Conservation (phyloP, 2,329 filamentous ascomycete genomes). For the Pseudofabraea citricarpa region DNA sequence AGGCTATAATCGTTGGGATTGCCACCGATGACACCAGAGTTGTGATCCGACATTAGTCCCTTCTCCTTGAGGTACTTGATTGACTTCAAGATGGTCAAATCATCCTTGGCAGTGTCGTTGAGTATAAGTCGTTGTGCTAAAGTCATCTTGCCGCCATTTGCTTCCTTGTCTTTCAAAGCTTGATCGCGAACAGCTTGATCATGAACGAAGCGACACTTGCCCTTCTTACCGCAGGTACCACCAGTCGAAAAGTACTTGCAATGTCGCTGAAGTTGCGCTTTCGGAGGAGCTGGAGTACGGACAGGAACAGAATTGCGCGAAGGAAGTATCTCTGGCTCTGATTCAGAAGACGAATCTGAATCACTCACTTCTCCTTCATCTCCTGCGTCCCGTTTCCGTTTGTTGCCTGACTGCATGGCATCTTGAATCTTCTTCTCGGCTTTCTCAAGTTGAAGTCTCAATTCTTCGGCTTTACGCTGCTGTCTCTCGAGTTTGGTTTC, state of each 20-base stretch:
- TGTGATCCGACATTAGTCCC: constrained; percentile 27
- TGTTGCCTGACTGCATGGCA: constrained; percentile 46
- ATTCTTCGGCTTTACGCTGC: constrained; percentile 52
- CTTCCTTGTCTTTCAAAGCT: constrained; percentile 58
- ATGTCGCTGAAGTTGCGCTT: constrained; percentile 58
- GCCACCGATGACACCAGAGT: constrained; percentile 1
- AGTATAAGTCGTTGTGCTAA: constrained; percentile 60
- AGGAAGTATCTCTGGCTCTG: constrained; percentile 53
- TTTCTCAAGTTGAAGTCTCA: constrained; percentile 60
- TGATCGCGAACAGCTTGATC: constrained; percentile 59
- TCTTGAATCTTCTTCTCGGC: constrained; percentile 48
- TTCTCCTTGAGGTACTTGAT: constrained; percentile 58
- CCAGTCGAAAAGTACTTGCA: constrained; percentile 70
- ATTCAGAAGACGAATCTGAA: constrained; percentile 44
- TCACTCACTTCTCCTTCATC: constrained; percentile 52
- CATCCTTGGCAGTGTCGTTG: constrained; percentile 65
- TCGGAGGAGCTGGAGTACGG: constrained; percentile 39
- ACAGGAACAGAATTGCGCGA: constrained; percentile 33
- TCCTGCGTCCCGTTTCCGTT: constrained; percentile 63
- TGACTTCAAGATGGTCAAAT: constrained; percentile 59
- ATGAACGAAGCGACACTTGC: constrained; percentile 71
- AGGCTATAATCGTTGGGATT: constrained; percentile 1
- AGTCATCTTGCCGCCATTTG: constrained; percentile 61
- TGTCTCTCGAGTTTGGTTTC: constrained; percentile 48
- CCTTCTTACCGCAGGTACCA: constrained; percentile 66